Evolutionary conservation across 495 filamentous ascomycete genomes (phyloP).

Genomic region (Pyronema omphalodes): DNA sequence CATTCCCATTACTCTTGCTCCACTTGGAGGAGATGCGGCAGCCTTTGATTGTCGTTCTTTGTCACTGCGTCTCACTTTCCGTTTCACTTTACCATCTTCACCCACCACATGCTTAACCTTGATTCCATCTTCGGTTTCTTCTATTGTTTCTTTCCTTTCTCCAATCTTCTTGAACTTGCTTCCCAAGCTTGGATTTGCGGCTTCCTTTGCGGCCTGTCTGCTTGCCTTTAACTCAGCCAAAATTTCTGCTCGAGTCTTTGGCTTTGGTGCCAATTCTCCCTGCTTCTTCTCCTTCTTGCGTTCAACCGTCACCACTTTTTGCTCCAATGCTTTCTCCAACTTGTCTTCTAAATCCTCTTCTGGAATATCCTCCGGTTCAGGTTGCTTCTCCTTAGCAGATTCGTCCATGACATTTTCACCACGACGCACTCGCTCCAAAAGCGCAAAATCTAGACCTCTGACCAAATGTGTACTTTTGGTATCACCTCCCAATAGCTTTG

Average conservation of each 20-base stretch:
- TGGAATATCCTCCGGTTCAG: slow-evolving; percentile 17
- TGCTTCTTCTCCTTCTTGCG: slow-evolving; percentile 54
- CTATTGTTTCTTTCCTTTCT: slow-evolving; percentile 30
- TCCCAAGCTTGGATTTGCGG: slow-evolving; percentile 38
- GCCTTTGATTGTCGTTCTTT: slow-evolving; percentile 25
- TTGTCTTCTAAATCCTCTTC: slow-evolving; percentile 51
- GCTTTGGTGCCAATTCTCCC: slow-evolving; percentile 51
- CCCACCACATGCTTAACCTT: slow-evolving; percentile 72
- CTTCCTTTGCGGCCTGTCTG: slow-evolving; percentile 31
- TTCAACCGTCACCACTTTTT: slow-evolving; percentile 40
- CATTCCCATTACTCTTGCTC: slow-evolving; percentile 30
- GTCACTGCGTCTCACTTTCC: slow-evolving; percentile 48
- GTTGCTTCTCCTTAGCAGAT: slow-evolving; percentile 9
- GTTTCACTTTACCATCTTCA: slow-evolving; percentile 70
- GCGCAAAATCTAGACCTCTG: slow-evolving; percentile 73
- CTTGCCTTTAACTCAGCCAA: slow-evolving; percentile 44
- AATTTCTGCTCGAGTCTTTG: slow-evolving; percentile 44
- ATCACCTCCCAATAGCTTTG: slow-evolving; percentile 46
- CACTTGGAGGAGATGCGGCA: slow-evolving; percentile 18
- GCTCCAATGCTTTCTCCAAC: slow-evolving; percentile 53
- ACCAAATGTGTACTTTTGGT: slow-evolving; percentile 62
- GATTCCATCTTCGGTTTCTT: slow-evolving; percentile 52
- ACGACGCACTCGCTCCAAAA: slow-evolving; percentile 52
- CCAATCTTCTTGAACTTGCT: slow-evolving; percentile 70
- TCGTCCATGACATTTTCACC: slow-evolving; percentile 50